Conservation (phyloP, 345 rosid species). For the Lagerstroemia speciosa region DNA sequence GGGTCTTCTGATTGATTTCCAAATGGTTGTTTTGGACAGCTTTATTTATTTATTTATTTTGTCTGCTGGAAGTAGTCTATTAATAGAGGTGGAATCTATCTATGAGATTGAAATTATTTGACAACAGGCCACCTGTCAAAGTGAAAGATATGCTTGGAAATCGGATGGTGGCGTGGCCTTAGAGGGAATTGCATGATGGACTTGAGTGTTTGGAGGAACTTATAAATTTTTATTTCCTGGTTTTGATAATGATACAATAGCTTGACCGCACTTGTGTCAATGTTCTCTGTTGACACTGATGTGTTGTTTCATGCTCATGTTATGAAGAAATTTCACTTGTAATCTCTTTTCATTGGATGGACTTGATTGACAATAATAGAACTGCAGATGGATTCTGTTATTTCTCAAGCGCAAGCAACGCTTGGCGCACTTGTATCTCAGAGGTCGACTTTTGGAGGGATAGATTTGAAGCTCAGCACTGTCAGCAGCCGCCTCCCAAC, state of each 20-base stretch:
- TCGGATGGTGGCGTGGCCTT: not conserved
- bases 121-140: not conserved
- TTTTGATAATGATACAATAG: too few relatives aligned
- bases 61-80: not conserved
- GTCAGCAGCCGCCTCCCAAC: constrained; percentile 89
- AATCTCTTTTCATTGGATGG: not conserved
- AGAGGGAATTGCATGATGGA: not conserved
- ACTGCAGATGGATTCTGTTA: constrained; percentile 81
- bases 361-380: constrained; percentile 6
- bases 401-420: constrained; percentile 94
- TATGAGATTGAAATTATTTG: not conserved
- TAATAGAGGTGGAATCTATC: not conserved
- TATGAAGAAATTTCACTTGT: not conserved
- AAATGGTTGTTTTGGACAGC: not conserved
- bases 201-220: not conserved
- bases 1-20: not conserved
- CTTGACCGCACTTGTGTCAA: not conserved
- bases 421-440: constrained; percentile 79
- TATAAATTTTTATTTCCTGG: not conserved
- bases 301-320: not conserved
- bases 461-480: constrained; percentile 87
- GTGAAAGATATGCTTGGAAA: not conserved
- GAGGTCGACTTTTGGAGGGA: constrained; percentile 87
- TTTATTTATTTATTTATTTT: not conserved
- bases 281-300: not conserved